Conservation (phyloP, 495 filamentous ascomycete genomes). For the Astrocystis sublimbata region DNA sequence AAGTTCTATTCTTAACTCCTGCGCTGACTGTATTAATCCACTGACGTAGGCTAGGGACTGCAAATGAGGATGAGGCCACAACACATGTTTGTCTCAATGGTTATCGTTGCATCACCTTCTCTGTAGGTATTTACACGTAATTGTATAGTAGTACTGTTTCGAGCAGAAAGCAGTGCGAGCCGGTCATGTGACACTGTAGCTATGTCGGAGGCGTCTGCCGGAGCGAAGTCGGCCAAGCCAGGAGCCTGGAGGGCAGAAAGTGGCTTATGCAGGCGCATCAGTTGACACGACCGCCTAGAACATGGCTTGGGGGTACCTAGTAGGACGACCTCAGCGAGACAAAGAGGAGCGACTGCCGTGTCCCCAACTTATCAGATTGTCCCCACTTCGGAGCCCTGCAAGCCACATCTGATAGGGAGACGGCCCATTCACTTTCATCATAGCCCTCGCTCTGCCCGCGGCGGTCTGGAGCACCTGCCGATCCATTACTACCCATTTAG, state of each 20-base stretch:
- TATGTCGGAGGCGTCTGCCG: neutral
- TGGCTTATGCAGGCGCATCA: too few species aligned
- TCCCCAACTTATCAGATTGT: conserved; percentile 18
- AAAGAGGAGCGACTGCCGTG: too few species aligned
- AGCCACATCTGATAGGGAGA: conserved; percentile 22
- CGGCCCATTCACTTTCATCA: conserved; percentile 1
- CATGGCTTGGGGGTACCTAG: neutral
- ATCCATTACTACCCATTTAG: too few species aligned
- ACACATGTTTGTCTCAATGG: too few species aligned
- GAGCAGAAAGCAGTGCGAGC: neutral
- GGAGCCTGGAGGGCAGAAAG: neutral
- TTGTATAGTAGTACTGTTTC: too few species aligned
- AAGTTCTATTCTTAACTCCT: neutral
- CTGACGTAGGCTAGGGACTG: neutral
- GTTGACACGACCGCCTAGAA: neutral
- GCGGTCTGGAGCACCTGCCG: conserved; percentile 10
- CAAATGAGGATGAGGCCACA: too few species aligned
- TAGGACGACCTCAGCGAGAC: too few species aligned
- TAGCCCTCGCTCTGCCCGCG: too few species aligned
- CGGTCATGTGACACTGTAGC: neutral
- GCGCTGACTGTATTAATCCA: conserved; percentile 2
- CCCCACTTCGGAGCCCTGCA: conserved; percentile 11
- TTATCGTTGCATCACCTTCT: too few species aligned
- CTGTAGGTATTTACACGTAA: too few species aligned
- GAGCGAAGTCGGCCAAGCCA: conserved; percentile 1